phyloP scores from a whole-genome alignment of 2,329 filamentous ascomycete species.

The Epichloe sibirici region DNA sequence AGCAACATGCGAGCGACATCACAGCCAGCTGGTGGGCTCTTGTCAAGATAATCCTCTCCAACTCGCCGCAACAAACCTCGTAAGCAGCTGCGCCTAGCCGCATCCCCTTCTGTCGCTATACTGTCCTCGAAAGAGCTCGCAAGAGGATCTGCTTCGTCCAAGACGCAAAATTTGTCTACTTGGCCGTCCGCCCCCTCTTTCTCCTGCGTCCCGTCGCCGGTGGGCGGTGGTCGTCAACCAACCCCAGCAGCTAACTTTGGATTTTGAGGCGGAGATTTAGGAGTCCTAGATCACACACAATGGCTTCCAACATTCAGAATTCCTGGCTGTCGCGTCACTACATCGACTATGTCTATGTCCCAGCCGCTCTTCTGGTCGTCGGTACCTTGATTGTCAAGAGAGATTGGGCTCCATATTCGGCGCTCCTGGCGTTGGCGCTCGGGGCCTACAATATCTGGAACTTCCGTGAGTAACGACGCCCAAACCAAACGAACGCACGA shows the following conservation, averaged over 20 bases:
- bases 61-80: not conserved
- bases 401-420: slow-evolving; percentile 63
- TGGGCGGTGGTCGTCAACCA: not conserved
- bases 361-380: slow-evolving; percentile 64
- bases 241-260: not conserved
- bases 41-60: not conserved
- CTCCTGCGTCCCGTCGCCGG: not conserved
- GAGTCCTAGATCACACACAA: slow-evolving; percentile 7
- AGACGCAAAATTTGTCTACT: not conserved
- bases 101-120: not conserved
- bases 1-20: not conserved
- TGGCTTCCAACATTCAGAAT: slow-evolving; percentile 15
- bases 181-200: not conserved
- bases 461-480: slow-evolving; percentile 44
- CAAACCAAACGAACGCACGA: not conserved
- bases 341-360: slow-evolving; percentile 72
- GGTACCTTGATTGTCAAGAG: slow-evolving; percentile 68
- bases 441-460: slow-evolving; percentile 60
- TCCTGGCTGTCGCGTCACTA: slow-evolving; percentile 44
- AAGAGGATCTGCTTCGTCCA: not conserved
- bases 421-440: slow-evolving; percentile 51
- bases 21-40: not conserved
- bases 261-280: not conserved
- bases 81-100: not conserved
- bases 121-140: not conserved